Evolutionary conservation across 345 rosid species (phyloP), one percentile per base, ranked within the genome.

Genomic region (Syzygium oleosum): DNA sequence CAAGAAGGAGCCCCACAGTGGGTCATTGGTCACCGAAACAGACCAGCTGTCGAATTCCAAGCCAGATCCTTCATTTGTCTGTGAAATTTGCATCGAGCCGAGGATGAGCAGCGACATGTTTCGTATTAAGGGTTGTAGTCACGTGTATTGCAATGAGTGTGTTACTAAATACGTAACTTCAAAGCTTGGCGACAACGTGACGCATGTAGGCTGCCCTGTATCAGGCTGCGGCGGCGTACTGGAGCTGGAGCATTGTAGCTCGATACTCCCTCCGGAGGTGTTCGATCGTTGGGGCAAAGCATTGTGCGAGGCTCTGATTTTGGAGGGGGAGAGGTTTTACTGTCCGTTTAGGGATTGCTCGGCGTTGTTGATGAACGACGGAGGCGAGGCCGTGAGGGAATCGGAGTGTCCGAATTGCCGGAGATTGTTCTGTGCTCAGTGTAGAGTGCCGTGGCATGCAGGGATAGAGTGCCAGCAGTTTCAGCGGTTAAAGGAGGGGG

Each of bases 281-380:
- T 93, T 93, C 51, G 90, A 89, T 25, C 84, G 89, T 46, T 93
- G 93, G 95, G 93, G 96, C 19, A 51, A 53, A 53, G 92, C 93
- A 41, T 84, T 94, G 58, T 93, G 98, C 29, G 95, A 94, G 73
- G 91, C 93, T 2, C 25, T 89, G 19, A 87, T 95, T 55, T 55
- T 88, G 46, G 89, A 88, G 61, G 52, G 86, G 16, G 84, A 87
- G 31, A 93, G 87, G 63, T 87, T 93, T 27, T 93, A 93, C 58
- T 90, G 95, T 54, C 96, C 96, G 1, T 96, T 52, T 51, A 90
- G 85, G 86, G 94, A 93, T 88, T 93, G 93, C 87, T 92, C 93
- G 4, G 90, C 65, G 1, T 12, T 92, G 87, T 41, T 93, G 92
- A 85, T 93, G 29, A 52, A 90, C 16, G 94, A 93, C 63, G 89